A percentile compares a stretch with the other conserved stretches of the same genome.
phyloP scores from a whole-genome alignment of 2,329 filamentous ascomycete species.

The Ascochyta rabiei region DNA sequence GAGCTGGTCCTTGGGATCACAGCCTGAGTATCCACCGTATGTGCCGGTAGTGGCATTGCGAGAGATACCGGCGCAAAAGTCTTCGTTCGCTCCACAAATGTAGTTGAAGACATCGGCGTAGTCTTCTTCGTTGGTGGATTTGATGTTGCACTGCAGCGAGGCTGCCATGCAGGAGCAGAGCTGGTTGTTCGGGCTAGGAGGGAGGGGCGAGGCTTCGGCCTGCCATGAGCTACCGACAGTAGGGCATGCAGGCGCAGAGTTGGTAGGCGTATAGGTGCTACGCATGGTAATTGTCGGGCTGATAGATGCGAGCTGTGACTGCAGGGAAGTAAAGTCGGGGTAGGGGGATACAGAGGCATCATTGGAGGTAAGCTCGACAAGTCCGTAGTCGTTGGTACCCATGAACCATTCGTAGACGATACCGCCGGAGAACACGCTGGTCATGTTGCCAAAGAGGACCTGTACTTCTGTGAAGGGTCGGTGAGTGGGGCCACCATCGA shows the following conservation, averaged over 20 bases:
- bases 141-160: conserved; percentile 72
- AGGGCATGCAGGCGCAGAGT: conserved; percentile 75
- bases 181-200: conserved; percentile 76
- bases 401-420: conserved; percentile 99
- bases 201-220: conserved; percentile 70
- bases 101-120: conserved; percentile 73
- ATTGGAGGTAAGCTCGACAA: conserved; percentile 67
- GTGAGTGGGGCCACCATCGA: conserved; percentile 52
- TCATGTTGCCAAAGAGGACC: conserved; percentile 86
- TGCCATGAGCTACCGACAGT: conserved; percentile 68
- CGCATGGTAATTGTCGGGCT: conserved; percentile 69
- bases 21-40: conserved; percentile 80
- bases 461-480: conserved; percentile 85
- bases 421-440: conserved; percentile 85
- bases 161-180: conserved; percentile 87
- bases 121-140: conserved; percentile 62
- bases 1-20: conserved; percentile 71
- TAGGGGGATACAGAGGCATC: conserved; percentile 65
- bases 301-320: conserved; percentile 69
- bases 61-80: conserved; percentile 69
- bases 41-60: conserved; percentile 70
- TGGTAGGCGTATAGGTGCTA: conserved; percentile 71
- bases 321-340: conserved; percentile 75
- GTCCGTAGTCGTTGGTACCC: conserved; percentile 86
- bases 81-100: conserved; percentile 66